These are phyloP conservation scores for Cystobasidiaceae sp. DNA, from an alignment of 1,284 basidiomycete species.

Conservation along the genomic window DNA sequence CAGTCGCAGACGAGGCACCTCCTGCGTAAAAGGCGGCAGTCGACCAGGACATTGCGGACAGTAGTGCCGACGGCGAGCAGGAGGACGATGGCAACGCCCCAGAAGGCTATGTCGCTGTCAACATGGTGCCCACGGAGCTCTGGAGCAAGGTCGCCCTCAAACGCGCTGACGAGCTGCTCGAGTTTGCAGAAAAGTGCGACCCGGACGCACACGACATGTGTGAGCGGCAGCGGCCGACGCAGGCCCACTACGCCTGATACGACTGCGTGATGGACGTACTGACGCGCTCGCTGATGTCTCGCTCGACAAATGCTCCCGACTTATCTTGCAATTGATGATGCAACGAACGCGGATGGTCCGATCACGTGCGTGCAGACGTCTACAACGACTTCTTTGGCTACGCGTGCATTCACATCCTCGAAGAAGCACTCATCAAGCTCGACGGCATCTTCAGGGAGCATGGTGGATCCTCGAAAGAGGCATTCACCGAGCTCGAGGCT, in stretches of 20 bases:
- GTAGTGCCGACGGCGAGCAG: not conserved
- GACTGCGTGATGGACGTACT: not conserved
- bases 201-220: not conserved
- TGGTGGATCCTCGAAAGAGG: not conserved
- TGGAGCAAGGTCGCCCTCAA: not conserved
- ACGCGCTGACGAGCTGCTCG: not conserved
- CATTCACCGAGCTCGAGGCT: not conserved
- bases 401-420: not conserved
- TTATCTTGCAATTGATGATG: not conserved
- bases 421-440: not conserved
- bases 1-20: too few species aligned
- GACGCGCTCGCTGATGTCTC: too few species aligned
- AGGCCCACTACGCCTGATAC: not conserved
- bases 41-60: too few species aligned
- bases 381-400: constrained; percentile 1
- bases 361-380: not conserved
- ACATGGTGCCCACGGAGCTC: not conserved
- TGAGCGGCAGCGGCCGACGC: not conserved
- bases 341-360: not conserved
- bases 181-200: not conserved
- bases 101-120: not conserved
- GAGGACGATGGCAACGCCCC: not conserved
- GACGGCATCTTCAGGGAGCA: not conserved
- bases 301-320: not conserved
- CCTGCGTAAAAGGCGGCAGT: not conserved